These are phyloP conservation scores for Berkeleyomyces rouxiae DNA, from an alignment of 2,329 filamentous ascomycete species.

Conservation along the genomic window DNA sequence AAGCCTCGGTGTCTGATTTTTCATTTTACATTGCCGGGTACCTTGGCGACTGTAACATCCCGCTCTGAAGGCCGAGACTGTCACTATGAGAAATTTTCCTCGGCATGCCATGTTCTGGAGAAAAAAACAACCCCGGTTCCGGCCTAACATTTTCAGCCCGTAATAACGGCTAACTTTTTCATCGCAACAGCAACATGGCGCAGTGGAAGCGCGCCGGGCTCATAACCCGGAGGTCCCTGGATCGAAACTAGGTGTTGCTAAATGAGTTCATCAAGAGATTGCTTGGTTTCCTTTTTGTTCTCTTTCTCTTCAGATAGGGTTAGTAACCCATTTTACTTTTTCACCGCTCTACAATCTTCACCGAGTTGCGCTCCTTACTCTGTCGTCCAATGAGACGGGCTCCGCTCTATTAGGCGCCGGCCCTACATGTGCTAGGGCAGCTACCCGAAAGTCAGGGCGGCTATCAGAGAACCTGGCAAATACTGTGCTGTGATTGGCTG, in stretches of 20 bases:
- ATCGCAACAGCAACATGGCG: constrained; percentile 1
- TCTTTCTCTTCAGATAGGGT: neutral
- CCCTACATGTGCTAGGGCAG: neutral
- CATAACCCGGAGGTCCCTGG: constrained; percentile 9
- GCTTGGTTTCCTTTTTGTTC: neutral
- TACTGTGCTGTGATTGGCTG: neutral
- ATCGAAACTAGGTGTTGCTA: constrained; percentile 8
- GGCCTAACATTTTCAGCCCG: neutral
- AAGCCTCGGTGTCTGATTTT: no score
- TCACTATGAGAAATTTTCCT: no score
- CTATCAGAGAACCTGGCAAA: neutral
- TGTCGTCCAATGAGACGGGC: neutral
- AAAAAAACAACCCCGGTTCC: neutral
- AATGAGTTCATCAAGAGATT: neutral
- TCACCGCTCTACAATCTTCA: neutral
- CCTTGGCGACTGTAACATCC: no score
- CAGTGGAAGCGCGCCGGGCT: constrained; percentile 12
- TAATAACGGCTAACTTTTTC: neutral
- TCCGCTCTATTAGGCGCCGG: neutral
- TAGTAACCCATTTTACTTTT: neutral
- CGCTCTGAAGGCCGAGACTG: no score
- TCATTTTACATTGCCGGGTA: no score
- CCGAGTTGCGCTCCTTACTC: neutral
- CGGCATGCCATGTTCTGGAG: no score
- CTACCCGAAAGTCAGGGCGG: neutral